These are phyloP conservation scores for Aspergillus novofumigatus DNA, from an alignment of 2,329 filamentous ascomycete genomes.

Conservation along the genomic window DNA sequence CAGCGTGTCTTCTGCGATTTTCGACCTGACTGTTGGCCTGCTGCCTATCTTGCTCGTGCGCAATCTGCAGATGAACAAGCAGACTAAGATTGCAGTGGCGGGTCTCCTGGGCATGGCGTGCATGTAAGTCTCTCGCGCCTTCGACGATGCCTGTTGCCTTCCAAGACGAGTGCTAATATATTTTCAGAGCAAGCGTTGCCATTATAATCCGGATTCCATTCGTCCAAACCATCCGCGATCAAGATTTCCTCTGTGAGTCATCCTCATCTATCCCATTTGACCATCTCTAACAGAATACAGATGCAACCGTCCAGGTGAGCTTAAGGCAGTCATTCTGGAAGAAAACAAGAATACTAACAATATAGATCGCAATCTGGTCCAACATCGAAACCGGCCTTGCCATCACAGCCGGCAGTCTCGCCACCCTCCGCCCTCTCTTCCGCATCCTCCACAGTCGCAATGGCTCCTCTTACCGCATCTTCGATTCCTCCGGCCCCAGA, in stretches of 20 bases:
- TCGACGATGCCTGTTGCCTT: background rate
- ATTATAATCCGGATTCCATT: constrained; percentile 15
- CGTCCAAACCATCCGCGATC: constrained; percentile 10
- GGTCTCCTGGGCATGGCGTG: constrained; percentile 18
- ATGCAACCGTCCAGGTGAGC: background rate
- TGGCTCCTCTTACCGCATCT: background rate
- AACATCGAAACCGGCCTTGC: constrained; percentile 20
- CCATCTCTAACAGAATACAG: background rate
- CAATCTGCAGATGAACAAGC: constrained; percentile 17
- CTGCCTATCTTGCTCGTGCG: constrained; percentile 17
- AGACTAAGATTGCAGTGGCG: constrained; percentile 15
- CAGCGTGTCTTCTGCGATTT: constrained; percentile 12
- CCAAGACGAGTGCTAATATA: background rate
- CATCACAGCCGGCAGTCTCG: constrained; percentile 19
- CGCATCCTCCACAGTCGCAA: background rate
- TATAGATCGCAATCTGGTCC: constrained; percentile 19
- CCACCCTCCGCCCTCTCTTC: constrained; percentile 17
- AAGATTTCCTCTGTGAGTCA: constrained; percentile 17
- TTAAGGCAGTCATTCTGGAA: background rate
- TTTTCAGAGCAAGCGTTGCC: constrained; percentile 16
- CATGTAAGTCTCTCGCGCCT: constrained; percentile 9
- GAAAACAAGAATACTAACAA: background rate
- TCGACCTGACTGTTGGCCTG: constrained; percentile 16
- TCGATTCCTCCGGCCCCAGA: background rate
- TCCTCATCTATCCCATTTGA: background rate